Evolutionary conservation across 495 filamentous ascomycete species (phyloP), one percentile per base, ranked within the genome.

Genomic region (Sabuloglossum arenarium): DNA sequence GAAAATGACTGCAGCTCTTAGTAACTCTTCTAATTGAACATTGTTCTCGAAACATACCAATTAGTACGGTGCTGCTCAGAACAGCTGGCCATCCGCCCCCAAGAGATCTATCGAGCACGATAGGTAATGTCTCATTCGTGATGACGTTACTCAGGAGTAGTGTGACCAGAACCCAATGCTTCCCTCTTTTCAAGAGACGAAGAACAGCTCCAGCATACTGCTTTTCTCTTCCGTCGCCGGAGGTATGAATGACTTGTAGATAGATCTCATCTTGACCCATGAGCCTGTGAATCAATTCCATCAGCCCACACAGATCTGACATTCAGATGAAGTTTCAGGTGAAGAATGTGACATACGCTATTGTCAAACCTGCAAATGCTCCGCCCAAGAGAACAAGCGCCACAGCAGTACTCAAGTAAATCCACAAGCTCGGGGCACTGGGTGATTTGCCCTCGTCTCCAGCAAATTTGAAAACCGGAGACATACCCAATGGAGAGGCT

Each of bases 81-180:
- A 96, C 88, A 52, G 91, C 91, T 14, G 91, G 88, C 77, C 90
- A 90, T 53, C 91, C 91, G 56, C 91, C 93, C 42, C 91, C 91
- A 19, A 98, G 77, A 56, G 86, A 90, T 31, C 93, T 77, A 68
- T 98, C 91, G 16, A 98, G 76, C 23, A 97, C 85, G 53, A 98
- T 94, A 25, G 91, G 91, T 8, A 98, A 76, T 0, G 91, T 91
- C 69, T 97, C 91, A 68, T 98, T 98, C 53, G 94, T 94, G 62
- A 98, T 96, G 63, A 97, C 91, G 69, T 98, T 98, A 61, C 87
- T 85, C 52, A 98, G 71, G 3, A 98, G 77, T 30, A 98, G 71
- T 12, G 91, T 98, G 31, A 98, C 91, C 55, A 98, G 72, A n/a
- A 98, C 91, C 91, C 91, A 98, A 68, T 98, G 91, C 63, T 98